phyloP scores from a whole-genome alignment of 2,329 filamentous ascomycete species.

The Botryotinia globosa region DNA sequence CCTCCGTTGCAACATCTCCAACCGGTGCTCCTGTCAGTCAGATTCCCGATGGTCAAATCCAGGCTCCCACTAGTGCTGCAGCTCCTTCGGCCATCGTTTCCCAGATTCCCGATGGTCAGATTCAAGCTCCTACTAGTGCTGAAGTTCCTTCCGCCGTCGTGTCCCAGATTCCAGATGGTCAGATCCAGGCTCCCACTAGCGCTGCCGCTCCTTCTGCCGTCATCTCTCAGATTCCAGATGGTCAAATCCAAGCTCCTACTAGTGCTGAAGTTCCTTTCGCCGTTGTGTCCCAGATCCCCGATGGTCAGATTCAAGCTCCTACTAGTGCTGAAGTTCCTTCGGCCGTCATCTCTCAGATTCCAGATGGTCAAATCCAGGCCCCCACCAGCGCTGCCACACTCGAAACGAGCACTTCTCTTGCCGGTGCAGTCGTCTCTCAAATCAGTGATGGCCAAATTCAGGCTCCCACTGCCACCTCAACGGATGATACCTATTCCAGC shows the following conservation, averaged over 20 bases:
- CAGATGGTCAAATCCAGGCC: constrained; percentile 38
- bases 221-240: constrained; percentile 15
- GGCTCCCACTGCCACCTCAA: constrained; percentile 22
- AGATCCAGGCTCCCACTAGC: constrained; percentile 31
- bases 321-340: constrained; percentile 30
- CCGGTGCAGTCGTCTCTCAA: constrained; percentile 28
- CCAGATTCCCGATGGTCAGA: constrained; percentile 34
- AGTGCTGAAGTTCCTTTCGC: constrained; percentile 25
- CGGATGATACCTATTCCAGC: not conserved
- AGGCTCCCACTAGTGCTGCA: constrained; percentile 31
- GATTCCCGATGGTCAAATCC: constrained; percentile 19
- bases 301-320: constrained; percentile 29
- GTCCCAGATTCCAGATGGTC: constrained; percentile 37
- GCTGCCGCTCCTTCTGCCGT: not conserved
- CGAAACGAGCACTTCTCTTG: not conserved
- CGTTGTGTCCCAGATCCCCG: constrained; percentile 30
- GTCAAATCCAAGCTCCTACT: constrained; percentile 26
- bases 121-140: constrained; percentile 34
- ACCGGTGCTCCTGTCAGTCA: constrained; percentile 1
- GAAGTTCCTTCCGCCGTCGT: not conserved
- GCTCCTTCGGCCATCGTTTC: not conserved
- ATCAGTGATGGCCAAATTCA: constrained; percentile 39
- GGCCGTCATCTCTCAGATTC: constrained; percentile 27
- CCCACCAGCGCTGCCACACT: constrained; percentile 19
- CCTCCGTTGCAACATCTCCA: constrained; percentile 22